Percentiles rank a stretch among this genome's conserved stretches.
Conservation (phyloP, 2,329 filamentous ascomycete species). For the Sordariomycetes sp. region DNA sequence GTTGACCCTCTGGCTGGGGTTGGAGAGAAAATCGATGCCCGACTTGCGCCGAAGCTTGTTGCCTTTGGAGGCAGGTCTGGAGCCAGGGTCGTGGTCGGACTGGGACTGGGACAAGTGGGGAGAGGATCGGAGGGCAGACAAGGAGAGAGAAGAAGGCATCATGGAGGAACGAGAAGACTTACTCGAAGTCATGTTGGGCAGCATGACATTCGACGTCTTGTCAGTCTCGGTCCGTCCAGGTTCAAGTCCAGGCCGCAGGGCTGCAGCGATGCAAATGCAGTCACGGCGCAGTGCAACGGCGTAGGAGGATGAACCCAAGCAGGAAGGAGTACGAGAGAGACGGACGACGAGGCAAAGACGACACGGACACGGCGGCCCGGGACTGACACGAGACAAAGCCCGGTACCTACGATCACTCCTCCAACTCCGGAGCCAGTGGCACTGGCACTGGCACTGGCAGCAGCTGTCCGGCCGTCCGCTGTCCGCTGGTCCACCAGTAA, state of each 20-base stretch:
- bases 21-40: not conserved
- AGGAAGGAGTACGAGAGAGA: not conserved
- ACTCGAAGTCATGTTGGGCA: constrained; percentile 35
- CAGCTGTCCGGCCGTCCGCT: too few species aligned
- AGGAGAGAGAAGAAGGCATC: constrained; percentile 25
- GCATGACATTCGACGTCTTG: constrained; percentile 14
- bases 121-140: constrained; percentile 18
- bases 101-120: constrained; percentile 11
- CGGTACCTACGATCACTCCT: too few species aligned
- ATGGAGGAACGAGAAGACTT: constrained; percentile 31
- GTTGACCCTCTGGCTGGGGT: not conserved
- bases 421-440: too few species aligned
- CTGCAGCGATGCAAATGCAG: not conserved
- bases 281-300: not conserved
- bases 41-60: not conserved
- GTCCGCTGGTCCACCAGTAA: too few species aligned
- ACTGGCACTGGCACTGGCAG: too few species aligned
- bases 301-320: not conserved
- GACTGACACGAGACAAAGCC: too few species aligned
- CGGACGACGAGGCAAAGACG: too few species aligned
- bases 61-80: not conserved
- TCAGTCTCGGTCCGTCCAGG: constrained; percentile 1
- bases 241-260: not conserved
- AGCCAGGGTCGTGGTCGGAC: constrained; percentile 14
- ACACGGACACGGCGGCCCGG: too few species aligned